Evolutionary conservation across 2,329 filamentous ascomycete species (phyloP).

Genomic region (Aspergillus candidus): DNA sequence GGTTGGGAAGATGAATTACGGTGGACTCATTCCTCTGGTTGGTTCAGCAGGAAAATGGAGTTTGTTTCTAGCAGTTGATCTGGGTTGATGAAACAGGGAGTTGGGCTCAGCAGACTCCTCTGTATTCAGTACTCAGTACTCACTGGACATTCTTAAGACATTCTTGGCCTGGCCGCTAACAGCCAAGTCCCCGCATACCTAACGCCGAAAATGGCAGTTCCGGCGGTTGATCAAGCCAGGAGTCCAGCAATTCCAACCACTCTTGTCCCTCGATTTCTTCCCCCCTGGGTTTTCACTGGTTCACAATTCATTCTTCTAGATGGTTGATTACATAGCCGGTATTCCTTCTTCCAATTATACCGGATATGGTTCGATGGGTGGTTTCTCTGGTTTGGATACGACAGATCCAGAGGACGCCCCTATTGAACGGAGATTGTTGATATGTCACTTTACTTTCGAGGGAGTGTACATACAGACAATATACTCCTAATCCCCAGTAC

Average conservation of each 20-base stretch:
- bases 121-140: background rate
- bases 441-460: too few relatives aligned
- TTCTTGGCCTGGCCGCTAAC: conserved; percentile 9
- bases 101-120: conserved; percentile 2
- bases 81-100: conserved; percentile 11
- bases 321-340: too few relatives aligned
- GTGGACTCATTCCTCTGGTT: too few relatives aligned
- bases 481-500: too few relatives aligned
- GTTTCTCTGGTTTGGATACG: too few relatives aligned
- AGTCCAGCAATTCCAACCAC: conserved; percentile 10
- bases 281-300: too few relatives aligned
- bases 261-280: background rate
- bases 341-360: too few relatives aligned
- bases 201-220: conserved; percentile 12
- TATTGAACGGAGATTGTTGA: too few relatives aligned
- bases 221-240: conserved; percentile 12
- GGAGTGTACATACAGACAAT: too few relatives aligned
- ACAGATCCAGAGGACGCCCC: too few relatives aligned
- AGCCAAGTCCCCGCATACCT: conserved; percentile 15
- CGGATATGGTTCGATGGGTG: too few relatives aligned
- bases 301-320: too few relatives aligned
- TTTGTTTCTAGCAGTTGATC: conserved; percentile 2
- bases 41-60: background rate
- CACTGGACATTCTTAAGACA: conserved; percentile 13
- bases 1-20: background rate